Conservation (phyloP, 2,329 filamentous ascomycete genomes). For the Colletotrichum theobromicola region DNA sequence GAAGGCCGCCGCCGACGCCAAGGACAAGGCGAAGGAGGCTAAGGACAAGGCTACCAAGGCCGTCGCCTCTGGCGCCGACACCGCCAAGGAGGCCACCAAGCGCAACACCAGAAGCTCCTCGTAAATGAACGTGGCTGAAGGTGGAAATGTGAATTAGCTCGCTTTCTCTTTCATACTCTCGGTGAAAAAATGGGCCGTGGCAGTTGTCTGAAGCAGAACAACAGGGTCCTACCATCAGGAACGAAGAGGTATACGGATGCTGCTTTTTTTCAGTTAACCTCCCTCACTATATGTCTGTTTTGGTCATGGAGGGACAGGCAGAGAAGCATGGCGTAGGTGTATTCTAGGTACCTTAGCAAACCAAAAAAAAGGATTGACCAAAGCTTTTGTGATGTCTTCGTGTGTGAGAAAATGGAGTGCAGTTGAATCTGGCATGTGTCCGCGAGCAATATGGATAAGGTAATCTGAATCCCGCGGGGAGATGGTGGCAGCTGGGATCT, state of each 20-base stretch:
- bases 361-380: constrained; percentile 13
- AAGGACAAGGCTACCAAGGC: constrained; percentile 74
- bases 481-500: background rate
- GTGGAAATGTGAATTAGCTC: constrained; percentile 12
- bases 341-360: background rate
- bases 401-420: background rate
- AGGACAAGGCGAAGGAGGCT: constrained; percentile 77
- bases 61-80: constrained; percentile 67
- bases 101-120: constrained; percentile 63
- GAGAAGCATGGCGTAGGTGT: constrained; percentile 22
- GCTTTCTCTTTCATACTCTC: constrained; percentile 12
- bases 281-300: constrained; percentile 15
- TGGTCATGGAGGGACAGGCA: constrained; percentile 9
- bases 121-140: constrained; percentile 34
- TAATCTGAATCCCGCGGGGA: background rate
- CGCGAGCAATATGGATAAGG: background rate
- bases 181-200: background rate
- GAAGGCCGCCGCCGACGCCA: constrained; percentile 67
- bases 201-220: background rate
- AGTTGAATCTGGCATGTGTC: background rate
- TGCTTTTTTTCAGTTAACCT: constrained; percentile 15
- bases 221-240: background rate
- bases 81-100: constrained; percentile 77
- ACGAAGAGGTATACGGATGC: constrained; percentile 1
- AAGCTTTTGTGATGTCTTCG: background rate